Percentiles rank a stretch among this genome's conserved stretches.
phyloP scores from a whole-genome alignment of 495 filamentous ascomycete species.

The Corynascus novoguineensis region DNA sequence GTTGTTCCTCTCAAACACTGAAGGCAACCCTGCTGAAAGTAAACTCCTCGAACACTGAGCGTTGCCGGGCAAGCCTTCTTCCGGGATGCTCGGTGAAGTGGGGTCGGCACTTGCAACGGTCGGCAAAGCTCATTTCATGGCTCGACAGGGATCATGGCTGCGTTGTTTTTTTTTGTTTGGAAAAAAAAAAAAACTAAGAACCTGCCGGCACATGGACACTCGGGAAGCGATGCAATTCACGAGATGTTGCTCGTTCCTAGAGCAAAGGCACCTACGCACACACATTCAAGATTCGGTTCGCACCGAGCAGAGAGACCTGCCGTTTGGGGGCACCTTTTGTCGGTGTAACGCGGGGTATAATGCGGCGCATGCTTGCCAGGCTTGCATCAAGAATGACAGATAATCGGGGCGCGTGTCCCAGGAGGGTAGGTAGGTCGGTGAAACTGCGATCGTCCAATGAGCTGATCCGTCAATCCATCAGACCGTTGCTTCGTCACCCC shows the following conservation, averaged over 20 bases:
- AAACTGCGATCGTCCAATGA: conserved; percentile 4
- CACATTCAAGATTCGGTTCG: neutral
- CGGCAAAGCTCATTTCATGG: neutral
- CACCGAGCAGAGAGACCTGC: conserved; percentile 7
- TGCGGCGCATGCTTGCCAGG: neutral
- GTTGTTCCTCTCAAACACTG: no score
- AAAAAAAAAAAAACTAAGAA: neutral
- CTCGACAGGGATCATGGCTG: conserved; percentile 2
- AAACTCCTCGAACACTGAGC: no score
- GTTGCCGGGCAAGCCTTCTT: no score
- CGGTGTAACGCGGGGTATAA: neutral
- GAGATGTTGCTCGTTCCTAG: neutral
- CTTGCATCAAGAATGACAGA: neutral
- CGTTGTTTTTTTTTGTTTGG: neutral
- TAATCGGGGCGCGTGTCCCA: neutral
- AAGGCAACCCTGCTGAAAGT: no score
- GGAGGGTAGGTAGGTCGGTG: neutral
- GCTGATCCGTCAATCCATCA: neutral
- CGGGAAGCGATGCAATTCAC: neutral
- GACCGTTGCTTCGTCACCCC: neutral
- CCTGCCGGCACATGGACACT: neutral
- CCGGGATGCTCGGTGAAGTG: neutral
- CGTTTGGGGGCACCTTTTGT: neutral
- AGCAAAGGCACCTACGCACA: neutral
- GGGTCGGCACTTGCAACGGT: conserved; percentile 2